Percentiles rank a stretch among this genome's conserved stretches.
Evolutionary conservation across 2,329 filamentous ascomycete species (phyloP).

Genomic region (Thielaviopsis ethacetica): DNA sequence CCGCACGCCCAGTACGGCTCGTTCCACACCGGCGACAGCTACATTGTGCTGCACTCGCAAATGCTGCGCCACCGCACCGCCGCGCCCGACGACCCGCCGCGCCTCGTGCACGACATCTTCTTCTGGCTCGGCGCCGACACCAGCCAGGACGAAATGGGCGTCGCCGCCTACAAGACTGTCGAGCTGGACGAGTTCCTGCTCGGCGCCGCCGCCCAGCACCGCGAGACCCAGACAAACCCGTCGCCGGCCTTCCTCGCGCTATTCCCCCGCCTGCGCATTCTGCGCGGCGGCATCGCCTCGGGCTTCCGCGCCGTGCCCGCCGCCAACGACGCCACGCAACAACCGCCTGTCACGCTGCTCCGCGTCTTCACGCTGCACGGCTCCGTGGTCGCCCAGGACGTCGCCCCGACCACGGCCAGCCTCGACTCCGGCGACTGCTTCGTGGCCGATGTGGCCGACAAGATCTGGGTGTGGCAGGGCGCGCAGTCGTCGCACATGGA

Average conservation of each 20-base stretch:
- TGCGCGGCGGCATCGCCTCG: slow-evolving; percentile 41
- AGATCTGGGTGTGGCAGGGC: slow-evolving; percentile 58
- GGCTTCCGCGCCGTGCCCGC: slow-evolving; percentile 42
- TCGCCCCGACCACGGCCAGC: slow-evolving; percentile 42
- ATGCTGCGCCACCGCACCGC: slow-evolving; percentile 23
- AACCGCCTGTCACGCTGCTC: slow-evolving; percentile 34
- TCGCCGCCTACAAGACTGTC: slow-evolving; percentile 54
- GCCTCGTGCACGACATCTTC: slow-evolving; percentile 47
- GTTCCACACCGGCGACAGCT: slow-evolving; percentile 54
- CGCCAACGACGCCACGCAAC: slow-evolving; percentile 25
- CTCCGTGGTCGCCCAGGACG: slow-evolving; percentile 35
- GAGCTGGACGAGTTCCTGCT: slow-evolving; percentile 52
- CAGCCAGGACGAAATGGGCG: slow-evolving; percentile 51
- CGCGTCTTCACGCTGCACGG: slow-evolving; percentile 46
- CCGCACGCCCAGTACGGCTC: slow-evolving; percentile 38
- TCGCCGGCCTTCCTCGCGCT: slow-evolving; percentile 43
- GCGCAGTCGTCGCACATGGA: slow-evolving; percentile 50
- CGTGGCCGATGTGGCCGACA: slow-evolving; percentile 42
- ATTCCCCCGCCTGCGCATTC: slow-evolving; percentile 44
- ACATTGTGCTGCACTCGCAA: slow-evolving; percentile 46
- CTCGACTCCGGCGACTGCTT: slow-evolving; percentile 52
- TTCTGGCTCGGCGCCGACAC: slow-evolving; percentile 54
- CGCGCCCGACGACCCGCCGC: slow-evolving; percentile 22
- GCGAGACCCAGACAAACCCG: slow-evolving; percentile 42
- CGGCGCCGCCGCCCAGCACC: slow-evolving; percentile 45